Percentiles rank a stretch among this genome's conserved stretches.
These are phyloP conservation scores for Penicillium dipodomyicola DNA, from an alignment of 495 filamentous ascomycete species.

Conservation along the genomic window DNA sequence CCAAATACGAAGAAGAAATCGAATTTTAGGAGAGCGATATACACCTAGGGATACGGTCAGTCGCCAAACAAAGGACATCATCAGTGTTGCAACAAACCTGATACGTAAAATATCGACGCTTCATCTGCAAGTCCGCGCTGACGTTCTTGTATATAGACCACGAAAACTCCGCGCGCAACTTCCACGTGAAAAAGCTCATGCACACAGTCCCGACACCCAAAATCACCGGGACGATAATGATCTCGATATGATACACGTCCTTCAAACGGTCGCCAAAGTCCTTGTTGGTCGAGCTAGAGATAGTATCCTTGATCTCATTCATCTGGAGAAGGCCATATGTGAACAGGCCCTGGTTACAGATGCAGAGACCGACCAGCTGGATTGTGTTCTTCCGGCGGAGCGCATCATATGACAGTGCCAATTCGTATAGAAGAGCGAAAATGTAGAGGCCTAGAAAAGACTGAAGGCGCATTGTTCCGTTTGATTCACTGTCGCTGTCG, in stretches of 20 bases:
- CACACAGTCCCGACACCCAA: slow-evolving; percentile 16
- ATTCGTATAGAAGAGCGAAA: slow-evolving; percentile 25
- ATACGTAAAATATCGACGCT: slow-evolving; percentile 19
- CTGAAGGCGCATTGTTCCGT: slow-evolving; percentile 19
- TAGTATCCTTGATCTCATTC: slow-evolving; percentile 18
- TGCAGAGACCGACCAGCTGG: slow-evolving; percentile 21
- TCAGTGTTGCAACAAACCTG: slow-evolving; percentile 6
- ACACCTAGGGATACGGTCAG: slow-evolving; percentile 12
- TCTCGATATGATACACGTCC: slow-evolving; percentile 11
- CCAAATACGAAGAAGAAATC: slow-evolving; percentile 26
- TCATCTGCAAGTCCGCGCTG: slow-evolving; percentile 23
- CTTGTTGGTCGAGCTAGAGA: slow-evolving; percentile 3
- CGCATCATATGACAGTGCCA: slow-evolving; percentile 24
- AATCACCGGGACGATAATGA: slow-evolving; percentile 22
- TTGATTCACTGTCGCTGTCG: slow-evolving; percentile 1
- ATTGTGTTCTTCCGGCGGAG: slow-evolving; percentile 25
- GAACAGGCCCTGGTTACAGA: slow-evolving; percentile 25
- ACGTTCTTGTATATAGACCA: slow-evolving; percentile 23
- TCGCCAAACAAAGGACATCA: neutral
- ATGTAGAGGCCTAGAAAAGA: slow-evolving; percentile 27
- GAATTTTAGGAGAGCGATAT: slow-evolving; percentile 24
- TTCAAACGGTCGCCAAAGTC: slow-evolving; percentile 7
- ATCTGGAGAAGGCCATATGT: slow-evolving; percentile 23
- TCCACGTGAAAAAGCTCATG: slow-evolving; percentile 23
- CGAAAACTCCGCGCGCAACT: slow-evolving; percentile 20